Conservation (phyloP, 2,329 filamentous ascomycete species). For the Neofusicoccum parvum region DNA sequence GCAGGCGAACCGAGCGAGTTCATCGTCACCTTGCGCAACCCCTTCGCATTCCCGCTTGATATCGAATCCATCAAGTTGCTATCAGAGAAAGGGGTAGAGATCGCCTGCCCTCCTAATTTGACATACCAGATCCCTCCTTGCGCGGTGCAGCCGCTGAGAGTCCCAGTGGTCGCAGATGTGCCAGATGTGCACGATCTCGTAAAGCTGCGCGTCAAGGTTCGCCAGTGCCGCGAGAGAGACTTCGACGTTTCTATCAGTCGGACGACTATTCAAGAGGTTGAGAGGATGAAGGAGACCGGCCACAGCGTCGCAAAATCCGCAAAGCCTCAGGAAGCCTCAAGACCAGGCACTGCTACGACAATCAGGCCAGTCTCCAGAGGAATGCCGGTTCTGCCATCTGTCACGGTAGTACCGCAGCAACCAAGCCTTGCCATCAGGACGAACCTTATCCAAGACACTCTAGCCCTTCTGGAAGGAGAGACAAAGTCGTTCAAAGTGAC, state of each 20-base stretch:
- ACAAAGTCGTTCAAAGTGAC: slow-evolving; percentile 75
- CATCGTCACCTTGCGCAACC: slow-evolving; percentile 84
- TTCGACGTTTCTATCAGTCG: slow-evolving; percentile 14
- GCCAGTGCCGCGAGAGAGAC: slow-evolving; percentile 17
- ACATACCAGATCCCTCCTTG: slow-evolving; percentile 20
- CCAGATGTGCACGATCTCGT: neutral
- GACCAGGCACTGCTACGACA: slow-evolving; percentile 12
- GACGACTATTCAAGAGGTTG: slow-evolving; percentile 1
- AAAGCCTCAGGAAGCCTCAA: neutral
- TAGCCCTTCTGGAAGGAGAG: slow-evolving; percentile 95
- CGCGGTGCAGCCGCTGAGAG: slow-evolving; percentile 31
- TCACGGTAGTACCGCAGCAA: slow-evolving; percentile 78
- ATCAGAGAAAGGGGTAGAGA: slow-evolving; percentile 71
- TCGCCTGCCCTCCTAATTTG: slow-evolving; percentile 63
- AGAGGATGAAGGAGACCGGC: slow-evolving; percentile 16
- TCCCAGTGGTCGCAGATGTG: slow-evolving; percentile 11
- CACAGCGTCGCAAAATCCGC: slow-evolving; percentile 2
- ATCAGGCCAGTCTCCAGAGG: slow-evolving; percentile 3
- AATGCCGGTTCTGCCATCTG: slow-evolving; percentile 47
- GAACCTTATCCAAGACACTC: slow-evolving; percentile 77
- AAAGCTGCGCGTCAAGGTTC: slow-evolving; percentile 14
- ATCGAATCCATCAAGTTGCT: slow-evolving; percentile 80
- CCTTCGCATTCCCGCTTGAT: slow-evolving; percentile 89
- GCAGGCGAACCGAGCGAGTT: slow-evolving; percentile 78
- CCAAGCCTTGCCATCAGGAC: slow-evolving; percentile 75